phyloP scores from a whole-genome alignment of 2,329 filamentous ascomycete genomes.

The Helminthosporium solani region DNA sequence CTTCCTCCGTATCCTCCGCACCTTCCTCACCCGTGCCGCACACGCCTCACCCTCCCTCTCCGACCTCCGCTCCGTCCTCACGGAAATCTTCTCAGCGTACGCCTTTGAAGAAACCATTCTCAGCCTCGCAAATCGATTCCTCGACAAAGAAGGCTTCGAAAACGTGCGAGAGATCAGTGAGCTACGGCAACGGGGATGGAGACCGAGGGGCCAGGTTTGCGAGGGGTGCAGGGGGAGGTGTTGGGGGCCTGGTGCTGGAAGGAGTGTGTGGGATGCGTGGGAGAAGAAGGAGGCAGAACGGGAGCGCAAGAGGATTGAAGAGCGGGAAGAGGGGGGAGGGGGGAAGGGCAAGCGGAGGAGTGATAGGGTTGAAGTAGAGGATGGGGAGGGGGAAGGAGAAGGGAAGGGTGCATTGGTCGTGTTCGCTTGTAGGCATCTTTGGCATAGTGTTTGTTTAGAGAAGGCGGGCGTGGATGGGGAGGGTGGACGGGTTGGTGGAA shows the following conservation, averaged over 20 bases:
- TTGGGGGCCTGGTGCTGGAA: conserved; percentile 85
- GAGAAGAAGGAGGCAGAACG: conserved; percentile 57
- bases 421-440: conserved; percentile 45
- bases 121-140: conserved; percentile 76
- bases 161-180: conserved; percentile 74
- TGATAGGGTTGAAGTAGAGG: conserved; percentile 44
- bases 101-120: conserved; percentile 92
- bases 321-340: conserved; percentile 39
- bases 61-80: conserved; percentile 79
- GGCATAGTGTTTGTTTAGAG: conserved; percentile 41
- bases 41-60: conserved; percentile 80
- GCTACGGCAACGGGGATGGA: conserved; percentile 82
- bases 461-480: conserved; percentile 7
- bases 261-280: conserved; percentile 79
- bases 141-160: conserved; percentile 86
- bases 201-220: conserved; percentile 81
- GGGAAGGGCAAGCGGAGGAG: conserved; percentile 51
- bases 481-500: conserved; percentile 1
- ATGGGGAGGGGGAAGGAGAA: conserved; percentile 48
- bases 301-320: conserved; percentile 38
- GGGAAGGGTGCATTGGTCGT: conserved; percentile 39
- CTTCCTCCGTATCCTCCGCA: conserved; percentile 84
- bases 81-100: conserved; percentile 92
- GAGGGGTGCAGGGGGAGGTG: conserved; percentile 79
- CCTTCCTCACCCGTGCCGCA: conserved; percentile 82